Conservation (phyloP, 192 early-diverging fungal genomes). For the Chytriomyces confervae region DNA sequence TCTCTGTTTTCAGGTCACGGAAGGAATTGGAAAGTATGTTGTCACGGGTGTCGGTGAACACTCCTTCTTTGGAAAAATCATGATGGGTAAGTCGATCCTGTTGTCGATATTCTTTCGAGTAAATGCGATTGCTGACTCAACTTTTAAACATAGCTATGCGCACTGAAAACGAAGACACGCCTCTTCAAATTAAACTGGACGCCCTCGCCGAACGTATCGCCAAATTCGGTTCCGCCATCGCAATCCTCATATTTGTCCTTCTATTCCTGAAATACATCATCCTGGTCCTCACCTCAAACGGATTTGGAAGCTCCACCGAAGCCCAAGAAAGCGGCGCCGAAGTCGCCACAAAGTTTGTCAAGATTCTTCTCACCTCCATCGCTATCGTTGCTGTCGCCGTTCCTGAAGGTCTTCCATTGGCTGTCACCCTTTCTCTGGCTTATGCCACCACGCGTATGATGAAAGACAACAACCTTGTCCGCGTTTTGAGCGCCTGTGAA, state of each 20-base stretch:
- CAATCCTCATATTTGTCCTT: slow-evolving; percentile 83
- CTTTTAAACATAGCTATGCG: slow-evolving; percentile 51
- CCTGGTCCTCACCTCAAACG: slow-evolving; percentile 24
- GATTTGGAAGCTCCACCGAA: slow-evolving; percentile 12
- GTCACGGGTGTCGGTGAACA: slow-evolving; percentile 85
- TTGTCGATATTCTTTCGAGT: neutral
- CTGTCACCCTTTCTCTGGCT: slow-evolving; percentile 94
- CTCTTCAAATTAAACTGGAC: slow-evolving; percentile 93
- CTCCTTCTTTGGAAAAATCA: slow-evolving; percentile 86
- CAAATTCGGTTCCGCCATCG: slow-evolving; percentile 86
- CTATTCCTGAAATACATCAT: slow-evolving; percentile 88
- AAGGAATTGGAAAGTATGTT: slow-evolving; percentile 86
- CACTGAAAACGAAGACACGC: slow-evolving; percentile 84
- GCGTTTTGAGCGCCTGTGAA: slow-evolving; percentile 94
- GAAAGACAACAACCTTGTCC: slow-evolving; percentile 96
- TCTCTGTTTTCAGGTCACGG: slow-evolving; percentile 58
- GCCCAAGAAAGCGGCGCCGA: slow-evolving; percentile 30
- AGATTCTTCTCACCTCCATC: slow-evolving; percentile 86
- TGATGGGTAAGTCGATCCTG: slow-evolving; percentile 68
- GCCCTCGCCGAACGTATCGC: slow-evolving; percentile 91
- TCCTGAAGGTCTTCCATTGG: slow-evolving; percentile 97
- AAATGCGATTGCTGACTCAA: too few relatives aligned
- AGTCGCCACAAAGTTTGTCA: slow-evolving; percentile 34
- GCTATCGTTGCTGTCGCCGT: slow-evolving; percentile 97
- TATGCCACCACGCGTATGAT: slow-evolving; percentile 94